phyloP scores from a whole-genome alignment of 2,329 filamentous ascomycete genomes.

The Aschersonia sp. region DNA sequence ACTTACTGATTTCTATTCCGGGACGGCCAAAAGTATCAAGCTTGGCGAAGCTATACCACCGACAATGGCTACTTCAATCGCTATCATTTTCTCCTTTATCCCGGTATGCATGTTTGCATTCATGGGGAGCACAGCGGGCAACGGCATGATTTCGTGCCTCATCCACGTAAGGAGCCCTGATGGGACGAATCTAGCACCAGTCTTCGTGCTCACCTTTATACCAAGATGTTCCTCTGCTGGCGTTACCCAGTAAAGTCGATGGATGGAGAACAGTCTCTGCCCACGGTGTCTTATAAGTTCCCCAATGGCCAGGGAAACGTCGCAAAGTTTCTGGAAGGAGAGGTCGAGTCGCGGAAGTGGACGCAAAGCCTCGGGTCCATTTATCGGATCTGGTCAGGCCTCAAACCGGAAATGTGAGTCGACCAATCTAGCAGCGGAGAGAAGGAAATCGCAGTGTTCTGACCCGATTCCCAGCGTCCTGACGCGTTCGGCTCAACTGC shows the following conservation, averaged over 20 bases:
- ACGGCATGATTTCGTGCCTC: too few species aligned
- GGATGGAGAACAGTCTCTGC: background rate
- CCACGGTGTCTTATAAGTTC: background rate
- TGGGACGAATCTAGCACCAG: too few species aligned
- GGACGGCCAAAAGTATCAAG: too few species aligned
- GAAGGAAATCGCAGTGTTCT: background rate
- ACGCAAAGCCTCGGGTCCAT: background rate
- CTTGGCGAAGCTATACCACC: too few species aligned
- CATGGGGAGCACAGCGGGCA: too few species aligned
- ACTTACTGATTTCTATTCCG: too few species aligned
- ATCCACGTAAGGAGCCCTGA: too few species aligned
- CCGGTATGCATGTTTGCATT: too few species aligned
- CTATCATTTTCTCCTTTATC: too few species aligned
- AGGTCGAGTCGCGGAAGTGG: conserved; percentile 1
- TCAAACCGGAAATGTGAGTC: conserved; percentile 3
- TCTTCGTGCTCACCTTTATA: too few species aligned
- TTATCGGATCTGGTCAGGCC: conserved; percentile 5
- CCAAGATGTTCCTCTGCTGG: too few species aligned
- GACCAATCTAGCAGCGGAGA: background rate
- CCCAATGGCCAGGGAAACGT: conserved; percentile 4
- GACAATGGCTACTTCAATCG: too few species aligned
- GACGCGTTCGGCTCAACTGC: conserved; percentile 2
- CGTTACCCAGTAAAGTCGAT: background rate
- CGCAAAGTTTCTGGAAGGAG: conserved; percentile 3
- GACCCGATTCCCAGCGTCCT: conserved; percentile 1